Evolutionary conservation across 202 grass and related monocot genomes (phyloP), one percentile per base, ranked within the genome.

Genomic region (Sporobolus alterniflorus): DNA sequence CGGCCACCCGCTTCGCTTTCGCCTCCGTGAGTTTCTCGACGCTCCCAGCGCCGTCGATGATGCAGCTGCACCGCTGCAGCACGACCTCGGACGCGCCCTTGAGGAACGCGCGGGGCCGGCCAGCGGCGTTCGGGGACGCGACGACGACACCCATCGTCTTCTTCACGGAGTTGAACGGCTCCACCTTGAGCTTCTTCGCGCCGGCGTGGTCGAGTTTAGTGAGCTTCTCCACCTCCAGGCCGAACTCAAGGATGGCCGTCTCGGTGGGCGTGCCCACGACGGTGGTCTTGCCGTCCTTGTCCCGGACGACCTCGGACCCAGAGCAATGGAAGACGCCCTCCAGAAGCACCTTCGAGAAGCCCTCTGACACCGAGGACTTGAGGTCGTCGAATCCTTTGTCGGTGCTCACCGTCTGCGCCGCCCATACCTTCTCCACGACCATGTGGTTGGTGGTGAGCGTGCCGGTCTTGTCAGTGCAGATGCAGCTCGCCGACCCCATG

Each of bases 391-490:
- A 86, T 34, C 75, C 87, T 32, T 82, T 86, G 30, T 73, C 75
- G 8, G 71, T 75, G 80, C 67, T 85, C 69, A 90, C 72, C 20
- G 93, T 93, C 69, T 80, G 85, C 63, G 89, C 86, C 3, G 83
- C 76, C 93, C 93, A 98, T 44, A 94, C 56, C 76, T 96, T 98
- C 85, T 98, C 96, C n/a, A 98, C 96, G 43, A 96, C 89, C 96
- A 98, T 98, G 79, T 95, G 96, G 73, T 98, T 98, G 3, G 96
- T 98, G 73, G 96, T 98, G 46, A 98, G 76, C 4, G 96, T 98
- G 28, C 96, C 96, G 0, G 96, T 98, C 88, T 98, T 98, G 85
- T 98, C 96, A 0, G 96, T 95, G 68, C 96, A 98, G 85, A 98
- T 98, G 83, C 96, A 98, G 85, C 85, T 98, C 9, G 92, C 89